phyloP scores from a whole-genome alignment of 2,329 filamentous ascomycete species.

The Cladobotryum protrusum region DNA sequence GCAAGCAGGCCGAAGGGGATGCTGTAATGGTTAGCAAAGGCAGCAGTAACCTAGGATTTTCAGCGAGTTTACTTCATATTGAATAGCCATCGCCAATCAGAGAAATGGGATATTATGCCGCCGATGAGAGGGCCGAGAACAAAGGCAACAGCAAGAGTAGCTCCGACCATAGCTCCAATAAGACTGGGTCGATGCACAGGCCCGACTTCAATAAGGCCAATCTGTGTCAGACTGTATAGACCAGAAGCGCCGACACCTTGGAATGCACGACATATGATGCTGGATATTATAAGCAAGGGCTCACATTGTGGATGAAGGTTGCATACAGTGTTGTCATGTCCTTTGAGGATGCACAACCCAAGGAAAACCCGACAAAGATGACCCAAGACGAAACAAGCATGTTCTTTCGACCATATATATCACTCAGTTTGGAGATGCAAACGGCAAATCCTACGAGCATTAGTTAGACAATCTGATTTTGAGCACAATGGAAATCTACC shows the following conservation, averaged over 20 bases:
- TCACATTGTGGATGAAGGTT: not conserved
- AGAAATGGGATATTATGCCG: slow-evolving; percentile 47
- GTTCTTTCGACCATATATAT: slow-evolving; percentile 51
- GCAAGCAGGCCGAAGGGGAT: slow-evolving; percentile 43
- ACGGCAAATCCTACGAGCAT: slow-evolving; percentile 44
- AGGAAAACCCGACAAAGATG: slow-evolving; percentile 49
- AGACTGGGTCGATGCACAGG: slow-evolving; percentile 46
- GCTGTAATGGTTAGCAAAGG: slow-evolving; percentile 25
- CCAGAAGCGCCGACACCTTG: slow-evolving; percentile 57
- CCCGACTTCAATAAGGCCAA: slow-evolving; percentile 51
- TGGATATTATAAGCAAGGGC: slow-evolving; percentile 24
- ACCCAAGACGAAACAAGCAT: slow-evolving; percentile 46
- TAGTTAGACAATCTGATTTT: slow-evolving; percentile 8
- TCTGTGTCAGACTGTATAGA: slow-evolving; percentile 54
- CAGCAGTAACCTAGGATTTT: not conserved
- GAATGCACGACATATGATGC: slow-evolving; percentile 52
- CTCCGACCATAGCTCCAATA: slow-evolving; percentile 49
- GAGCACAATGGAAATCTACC: slow-evolving; percentile 7
- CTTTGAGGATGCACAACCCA: slow-evolving; percentile 45
- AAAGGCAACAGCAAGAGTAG: slow-evolving; percentile 51
- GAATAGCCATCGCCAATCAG: slow-evolving; percentile 55
- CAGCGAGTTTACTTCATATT: slow-evolving; percentile 49
- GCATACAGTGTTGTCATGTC: slow-evolving; percentile 47
- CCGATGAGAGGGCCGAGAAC: slow-evolving; percentile 54
- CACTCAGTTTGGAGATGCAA: slow-evolving; percentile 52